Base-by-base conservation (phyloP, 75 land plant genomes). In the Ceratopteris richardii region DNA sequence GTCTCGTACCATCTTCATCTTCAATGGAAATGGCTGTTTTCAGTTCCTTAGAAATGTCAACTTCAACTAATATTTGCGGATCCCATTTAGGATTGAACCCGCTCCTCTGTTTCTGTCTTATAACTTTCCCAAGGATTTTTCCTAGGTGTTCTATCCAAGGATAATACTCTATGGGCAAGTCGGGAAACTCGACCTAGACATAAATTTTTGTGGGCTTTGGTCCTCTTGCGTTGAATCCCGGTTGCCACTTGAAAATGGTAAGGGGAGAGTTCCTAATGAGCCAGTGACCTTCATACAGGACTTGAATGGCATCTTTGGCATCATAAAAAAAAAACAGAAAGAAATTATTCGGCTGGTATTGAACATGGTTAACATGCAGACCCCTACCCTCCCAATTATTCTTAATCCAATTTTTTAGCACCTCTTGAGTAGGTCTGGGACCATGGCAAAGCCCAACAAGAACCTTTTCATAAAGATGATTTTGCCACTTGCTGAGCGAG, bases 51-150 rank as follows among this genome's bases (percentile, higher is more conserved):
- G 3, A 5, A 7, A 46, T 46, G 21, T 46, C 48, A 46, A 46
- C 48, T 46, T 46, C 14, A 46, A 46, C 17, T 7, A 46, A 20
- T 2, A 46, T 5, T 46, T 17, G 21, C 4, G 48, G 48, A 20
- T 46, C 48, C 48, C 48, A 46, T 46, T 46, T n/a, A 14, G 48
- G n/a, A 46, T 46, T 46, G 3, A 46, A 7, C 21, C 48, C 21
- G 17, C 14, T 46, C 14, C 4, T 7, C 1, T 2, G 4, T 46
- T 46, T 46, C 21, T 46, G 48, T 2, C 48, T 14, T 5, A 20
- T 7, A 14, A 46, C 21, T 14, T 46, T 46, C 3, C 48, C 48
- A 5, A 46, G 14, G 4, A 7, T 7, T 2, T 5, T 3, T 20
- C 21, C 14, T 46, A 46, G 4, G 1, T 17, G n/a, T 14, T 46